Evolutionary conservation across 2,329 filamentous ascomycete genomes (phyloP).

Genomic region (Helminthosporium solani): DNA sequence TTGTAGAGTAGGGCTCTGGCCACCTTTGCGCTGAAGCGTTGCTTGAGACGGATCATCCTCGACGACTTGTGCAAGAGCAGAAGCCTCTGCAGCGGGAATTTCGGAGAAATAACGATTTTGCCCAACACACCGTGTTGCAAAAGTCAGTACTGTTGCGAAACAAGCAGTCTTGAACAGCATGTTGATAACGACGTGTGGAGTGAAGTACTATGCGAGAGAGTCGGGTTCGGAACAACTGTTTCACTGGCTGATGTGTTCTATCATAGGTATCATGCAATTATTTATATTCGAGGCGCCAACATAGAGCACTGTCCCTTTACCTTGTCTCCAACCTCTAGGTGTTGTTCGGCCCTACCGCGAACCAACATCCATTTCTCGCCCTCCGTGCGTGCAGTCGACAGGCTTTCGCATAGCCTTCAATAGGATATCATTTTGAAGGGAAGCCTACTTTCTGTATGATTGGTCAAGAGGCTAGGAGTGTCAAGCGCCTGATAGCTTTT

Average conservation of each 20-base stretch:
- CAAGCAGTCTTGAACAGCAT: constrained; percentile 9
- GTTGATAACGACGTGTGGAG: not conserved
- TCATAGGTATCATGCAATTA: not conserved
- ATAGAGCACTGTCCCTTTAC: not conserved
- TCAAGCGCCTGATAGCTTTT: not conserved
- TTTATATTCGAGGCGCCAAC: not conserved
- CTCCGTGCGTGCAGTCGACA: not conserved
- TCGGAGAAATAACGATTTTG: constrained; percentile 8
- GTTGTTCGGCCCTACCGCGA: not conserved
- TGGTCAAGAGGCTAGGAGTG: not conserved
- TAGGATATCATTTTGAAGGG: no score
- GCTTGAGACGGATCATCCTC: constrained; percentile 10
- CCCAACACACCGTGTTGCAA: constrained; percentile 5
- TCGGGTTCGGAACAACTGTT: not conserved
- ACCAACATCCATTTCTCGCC: no score
- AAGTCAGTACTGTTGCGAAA: constrained; percentile 7
- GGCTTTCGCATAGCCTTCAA: no score
- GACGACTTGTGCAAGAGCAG: constrained; percentile 9
- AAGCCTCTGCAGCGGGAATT: constrained; percentile 8
- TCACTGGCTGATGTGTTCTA: not conserved
- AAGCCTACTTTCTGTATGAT: no score
- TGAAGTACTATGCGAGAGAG: not conserved
- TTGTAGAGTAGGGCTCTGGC: constrained; percentile 3
- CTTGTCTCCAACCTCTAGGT: not conserved
- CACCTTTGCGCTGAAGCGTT: not conserved